phyloP scores from a whole-genome alignment of 768 basidiomycete species.

The Suillus spraguei region DNA sequence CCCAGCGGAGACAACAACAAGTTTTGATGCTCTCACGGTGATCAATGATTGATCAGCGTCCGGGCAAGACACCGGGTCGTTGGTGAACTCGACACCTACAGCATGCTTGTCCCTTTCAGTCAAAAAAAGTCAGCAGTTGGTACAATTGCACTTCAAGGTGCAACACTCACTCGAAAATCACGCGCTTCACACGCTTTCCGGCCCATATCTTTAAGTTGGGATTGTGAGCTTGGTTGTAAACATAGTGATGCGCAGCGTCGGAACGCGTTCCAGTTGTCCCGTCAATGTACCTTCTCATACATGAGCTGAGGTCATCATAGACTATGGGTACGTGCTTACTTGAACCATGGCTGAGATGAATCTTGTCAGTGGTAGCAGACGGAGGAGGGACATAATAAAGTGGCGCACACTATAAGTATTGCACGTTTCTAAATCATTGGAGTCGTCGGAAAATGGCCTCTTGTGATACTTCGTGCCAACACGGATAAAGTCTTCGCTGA shows the following conservation, averaged over 20 bases:
- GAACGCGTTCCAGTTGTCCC: constrained; percentile 38
- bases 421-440: constrained; percentile 42
- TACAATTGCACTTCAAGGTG: background rate
- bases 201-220: constrained; percentile 34
- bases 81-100: constrained; percentile 38
- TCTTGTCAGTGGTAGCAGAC: background rate
- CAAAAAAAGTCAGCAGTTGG: background rate
- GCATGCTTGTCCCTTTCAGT: constrained; percentile 34
- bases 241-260: constrained; percentile 36
- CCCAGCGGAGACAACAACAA: constrained; percentile 43
- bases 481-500: constrained; percentile 48
- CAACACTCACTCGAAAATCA: constrained; percentile 36
- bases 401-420: constrained; percentile 29
- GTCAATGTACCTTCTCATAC: constrained; percentile 51
- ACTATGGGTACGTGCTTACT: constrained; percentile 15
- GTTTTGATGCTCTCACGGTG: constrained; percentile 31
- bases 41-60: constrained; percentile 11
- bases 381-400: background rate
- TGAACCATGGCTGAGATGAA: constrained; percentile 20
- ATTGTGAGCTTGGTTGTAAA: constrained; percentile 37
- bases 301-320: background rate
- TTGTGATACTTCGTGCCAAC: constrained; percentile 50
- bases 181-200: constrained; percentile 37
- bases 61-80: constrained; percentile 29
- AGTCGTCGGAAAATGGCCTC: constrained; percentile 46